Evolutionary conservation across 257 asterid species (phyloP).

Genomic region (Plantago elongata): DNA sequence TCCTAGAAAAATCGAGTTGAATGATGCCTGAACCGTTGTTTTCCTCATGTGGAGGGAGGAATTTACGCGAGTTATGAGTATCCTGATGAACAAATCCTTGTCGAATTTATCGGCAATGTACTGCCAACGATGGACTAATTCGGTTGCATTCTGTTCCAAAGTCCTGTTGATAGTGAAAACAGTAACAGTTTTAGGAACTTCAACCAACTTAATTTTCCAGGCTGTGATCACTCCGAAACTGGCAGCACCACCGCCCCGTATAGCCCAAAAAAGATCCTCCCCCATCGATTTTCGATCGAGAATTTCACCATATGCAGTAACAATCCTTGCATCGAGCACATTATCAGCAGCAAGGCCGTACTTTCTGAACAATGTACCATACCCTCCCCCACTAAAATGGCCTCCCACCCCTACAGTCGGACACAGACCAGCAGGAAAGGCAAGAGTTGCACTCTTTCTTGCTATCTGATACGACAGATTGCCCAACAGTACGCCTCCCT

Average conservation of each 20-base stretch:
- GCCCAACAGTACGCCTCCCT: conserved; percentile 37
- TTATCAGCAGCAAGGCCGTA: conserved; percentile 43
- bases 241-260: conserved; percentile 47
- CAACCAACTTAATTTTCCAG: conserved; percentile 32
- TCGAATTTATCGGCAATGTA: conserved; percentile 21
- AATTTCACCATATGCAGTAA: conserved; percentile 24
- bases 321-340: conserved; percentile 33
- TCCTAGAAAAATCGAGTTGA: conserved; percentile 40
- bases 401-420: conserved; percentile 48
- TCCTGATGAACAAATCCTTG: conserved; percentile 25
- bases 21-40: conserved; percentile 29
- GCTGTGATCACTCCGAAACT: conserved; percentile 38
- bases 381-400: conserved; percentile 49
- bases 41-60: not conserved
- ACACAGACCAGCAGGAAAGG: conserved; percentile 38
- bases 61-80: conserved; percentile 18
- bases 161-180: conserved; percentile 33
- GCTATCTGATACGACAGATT: conserved; percentile 26
- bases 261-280: conserved; percentile 48
- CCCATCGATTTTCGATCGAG: conserved; percentile 45
- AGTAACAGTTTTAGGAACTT: conserved; percentile 34
- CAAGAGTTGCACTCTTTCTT: conserved; percentile 21
- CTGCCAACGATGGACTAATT: conserved; percentile 37
- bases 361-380: conserved; percentile 32
- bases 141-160: conserved; percentile 33